Percentiles rank a stretch among this genome's conserved stretches.
These are phyloP conservation scores for Coniella lustricola DNA, from an alignment of 2,329 filamentous ascomycete species.

Conservation along the genomic window DNA sequence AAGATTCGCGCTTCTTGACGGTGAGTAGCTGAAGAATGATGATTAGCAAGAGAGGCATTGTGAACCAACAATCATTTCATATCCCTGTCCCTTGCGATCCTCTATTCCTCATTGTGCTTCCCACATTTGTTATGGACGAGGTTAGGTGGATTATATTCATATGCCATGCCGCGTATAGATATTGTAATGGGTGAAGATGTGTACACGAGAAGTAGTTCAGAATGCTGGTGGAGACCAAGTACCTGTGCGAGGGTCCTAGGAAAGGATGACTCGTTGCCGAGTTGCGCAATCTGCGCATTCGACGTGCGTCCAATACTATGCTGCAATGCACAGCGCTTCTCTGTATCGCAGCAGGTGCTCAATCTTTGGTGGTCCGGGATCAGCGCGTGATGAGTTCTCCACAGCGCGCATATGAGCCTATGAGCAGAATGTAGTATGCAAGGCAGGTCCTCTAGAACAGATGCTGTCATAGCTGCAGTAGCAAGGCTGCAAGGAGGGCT, in stretches of 20 bases:
- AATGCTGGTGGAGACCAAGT: constrained; percentile 1
- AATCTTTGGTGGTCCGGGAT: not conserved
- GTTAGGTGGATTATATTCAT: too few relatives aligned
- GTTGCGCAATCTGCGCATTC: constrained; percentile 10
- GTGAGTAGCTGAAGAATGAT: too few relatives aligned
- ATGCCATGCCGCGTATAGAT: too few relatives aligned
- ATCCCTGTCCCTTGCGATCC: too few relatives aligned
- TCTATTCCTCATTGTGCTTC: too few relatives aligned
- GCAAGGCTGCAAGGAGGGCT: too few relatives aligned
- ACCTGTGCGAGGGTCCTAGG: not conserved
- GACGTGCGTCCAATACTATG: constrained; percentile 14
- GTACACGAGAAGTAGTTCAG: not conserved
- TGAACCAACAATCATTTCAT: too few relatives aligned
- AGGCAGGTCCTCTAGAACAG: not conserved
- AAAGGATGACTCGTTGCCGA: constrained; percentile 3
- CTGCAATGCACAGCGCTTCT: constrained; percentile 13
- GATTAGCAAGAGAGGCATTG: too few relatives aligned
- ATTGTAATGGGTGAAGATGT: too few relatives aligned
- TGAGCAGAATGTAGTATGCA: not conserved
- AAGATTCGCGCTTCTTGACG: too few relatives aligned
- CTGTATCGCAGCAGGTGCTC: not conserved
- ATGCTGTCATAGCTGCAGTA: too few relatives aligned
- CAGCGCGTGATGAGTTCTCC: not conserved
- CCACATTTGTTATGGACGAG: too few relatives aligned
- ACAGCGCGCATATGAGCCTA: constrained; percentile 1